phyloP scores from a whole-genome alignment of 352 stramenopile species.

The Globisporangium carolinianum region DNA sequence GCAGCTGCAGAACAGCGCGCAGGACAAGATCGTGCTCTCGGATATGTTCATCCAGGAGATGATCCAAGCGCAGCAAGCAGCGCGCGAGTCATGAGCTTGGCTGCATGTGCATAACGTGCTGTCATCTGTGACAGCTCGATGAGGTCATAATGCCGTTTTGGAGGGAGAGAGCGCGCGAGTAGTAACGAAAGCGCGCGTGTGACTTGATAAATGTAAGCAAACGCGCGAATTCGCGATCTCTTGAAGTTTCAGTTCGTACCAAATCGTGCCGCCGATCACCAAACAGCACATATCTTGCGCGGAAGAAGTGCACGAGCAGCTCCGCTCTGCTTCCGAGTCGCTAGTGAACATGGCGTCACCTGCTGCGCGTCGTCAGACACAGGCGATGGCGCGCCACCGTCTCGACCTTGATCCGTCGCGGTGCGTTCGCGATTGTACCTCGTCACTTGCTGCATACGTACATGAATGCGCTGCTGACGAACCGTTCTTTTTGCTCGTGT shows the following conservation, averaged over 20 bases:
- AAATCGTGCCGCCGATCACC: neutral
- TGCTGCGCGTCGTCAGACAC: conserved; percentile 20
- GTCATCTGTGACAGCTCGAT: too few relatives aligned
- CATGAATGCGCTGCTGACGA: neutral
- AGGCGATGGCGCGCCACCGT: conserved; percentile 32
- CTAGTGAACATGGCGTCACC: conserved; percentile 11
- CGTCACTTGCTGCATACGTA: neutral
- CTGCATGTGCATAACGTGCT: neutral
- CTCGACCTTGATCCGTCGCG: conserved; percentile 48
- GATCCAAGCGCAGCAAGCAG: conserved; percentile 71
- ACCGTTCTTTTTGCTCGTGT: neutral
- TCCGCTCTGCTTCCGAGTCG: neutral
- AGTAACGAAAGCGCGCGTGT: neutral
- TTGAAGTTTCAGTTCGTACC: neutral
- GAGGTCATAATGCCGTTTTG: neutral
- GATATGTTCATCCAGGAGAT: conserved; percentile 83
- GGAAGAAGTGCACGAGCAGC: conserved; percentile 1
- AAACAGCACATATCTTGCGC: too few relatives aligned
- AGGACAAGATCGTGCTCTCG: conserved; percentile 85
- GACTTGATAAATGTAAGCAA: neutral
- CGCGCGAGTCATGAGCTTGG: conserved; percentile 56
- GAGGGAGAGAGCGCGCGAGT: neutral
- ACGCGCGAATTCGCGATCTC: neutral
- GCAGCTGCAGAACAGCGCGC: conserved; percentile 78
- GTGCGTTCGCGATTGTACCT: conserved; percentile 12